These are phyloP conservation scores for Toxicodendron radicans DNA, from an alignment of 345 rosid species.

Conservation along the genomic window DNA sequence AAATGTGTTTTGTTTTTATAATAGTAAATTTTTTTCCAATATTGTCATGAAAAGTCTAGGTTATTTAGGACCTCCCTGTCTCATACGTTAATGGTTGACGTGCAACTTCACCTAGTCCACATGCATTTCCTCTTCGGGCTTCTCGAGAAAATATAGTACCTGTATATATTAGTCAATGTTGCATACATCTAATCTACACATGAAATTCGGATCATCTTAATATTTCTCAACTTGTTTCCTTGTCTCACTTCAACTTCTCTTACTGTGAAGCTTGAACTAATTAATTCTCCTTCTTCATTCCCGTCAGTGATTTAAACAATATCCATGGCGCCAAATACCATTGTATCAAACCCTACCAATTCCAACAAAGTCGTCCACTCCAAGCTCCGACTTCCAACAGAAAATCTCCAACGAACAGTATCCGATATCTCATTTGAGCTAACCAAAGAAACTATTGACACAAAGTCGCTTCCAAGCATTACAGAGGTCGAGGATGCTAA, in stretches of 20 bases:
- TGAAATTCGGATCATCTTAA: not conserved
- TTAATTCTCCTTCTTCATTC: not conserved
- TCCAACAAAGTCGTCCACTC: slow-evolving; percentile 5
- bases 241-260: not conserved
- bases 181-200: not conserved
- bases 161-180: slow-evolving; percentile 9
- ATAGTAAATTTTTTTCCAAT: too few relatives aligned
- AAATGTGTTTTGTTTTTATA: too few relatives aligned
- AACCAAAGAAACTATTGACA: slow-evolving; percentile 40
- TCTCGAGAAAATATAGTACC: slow-evolving; percentile 5
- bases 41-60: slow-evolving; percentile 20
- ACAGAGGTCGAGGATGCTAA: slow-evolving; percentile 73
- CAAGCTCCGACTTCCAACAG: slow-evolving; percentile 35
- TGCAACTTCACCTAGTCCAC: slow-evolving; percentile 1
- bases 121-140: not conserved
- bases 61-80: not conserved
- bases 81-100: not conserved
- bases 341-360: slow-evolving; percentile 15
- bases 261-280: not conserved
- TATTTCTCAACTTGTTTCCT: not conserved
- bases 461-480: slow-evolving; percentile 37
- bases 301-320: not conserved
- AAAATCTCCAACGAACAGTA: slow-evolving; percentile 53
- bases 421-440: slow-evolving; percentile 67
- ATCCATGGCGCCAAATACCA: slow-evolving; percentile 41